Conservation (phyloP, 768 basidiomycete genomes). For the Pholiota conissans region DNA sequence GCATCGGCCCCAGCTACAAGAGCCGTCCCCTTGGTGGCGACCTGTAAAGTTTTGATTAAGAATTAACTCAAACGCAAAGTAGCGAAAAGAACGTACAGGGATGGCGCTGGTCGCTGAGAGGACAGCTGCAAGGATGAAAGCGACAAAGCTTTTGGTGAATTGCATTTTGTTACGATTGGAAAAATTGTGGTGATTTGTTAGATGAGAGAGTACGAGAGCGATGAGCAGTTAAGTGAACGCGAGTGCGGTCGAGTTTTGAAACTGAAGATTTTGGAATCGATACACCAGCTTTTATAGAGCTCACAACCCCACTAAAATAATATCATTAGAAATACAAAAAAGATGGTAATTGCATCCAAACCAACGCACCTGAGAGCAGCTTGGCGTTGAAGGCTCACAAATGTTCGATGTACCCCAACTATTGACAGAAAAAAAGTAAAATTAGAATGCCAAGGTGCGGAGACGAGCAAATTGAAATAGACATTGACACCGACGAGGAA, state of each 20-base stretch:
- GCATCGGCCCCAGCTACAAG: not conserved
- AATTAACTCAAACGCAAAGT: not conserved
- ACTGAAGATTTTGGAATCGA: not conserved
- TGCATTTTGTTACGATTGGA: constrained; percentile 23
- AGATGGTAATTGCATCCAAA: too few species aligned
- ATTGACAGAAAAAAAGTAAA: not conserved
- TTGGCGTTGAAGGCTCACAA: not conserved
- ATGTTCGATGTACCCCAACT: not conserved
- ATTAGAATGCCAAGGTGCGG: not conserved
- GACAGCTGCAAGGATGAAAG: constrained; percentile 31
- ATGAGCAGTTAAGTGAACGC: not conserved
- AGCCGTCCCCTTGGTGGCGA: not conserved
- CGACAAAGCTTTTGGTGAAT: constrained; percentile 33
- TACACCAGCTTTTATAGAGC: not conserved
- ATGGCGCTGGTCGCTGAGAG: constrained; percentile 25
- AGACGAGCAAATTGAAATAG: not conserved
- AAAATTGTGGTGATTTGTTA: not conserved
- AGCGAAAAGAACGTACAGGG: constrained; percentile 21
- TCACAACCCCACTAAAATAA: too few species aligned
- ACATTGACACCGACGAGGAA: too few species aligned
- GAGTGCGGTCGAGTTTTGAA: not conserved
- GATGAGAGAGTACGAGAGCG: not conserved
- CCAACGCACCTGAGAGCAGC: not conserved
- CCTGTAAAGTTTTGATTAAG: not conserved
- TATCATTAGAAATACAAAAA: too few species aligned